Conservation (phyloP, 495 filamentous ascomycete species). For the Durotheca rogersii region DNA sequence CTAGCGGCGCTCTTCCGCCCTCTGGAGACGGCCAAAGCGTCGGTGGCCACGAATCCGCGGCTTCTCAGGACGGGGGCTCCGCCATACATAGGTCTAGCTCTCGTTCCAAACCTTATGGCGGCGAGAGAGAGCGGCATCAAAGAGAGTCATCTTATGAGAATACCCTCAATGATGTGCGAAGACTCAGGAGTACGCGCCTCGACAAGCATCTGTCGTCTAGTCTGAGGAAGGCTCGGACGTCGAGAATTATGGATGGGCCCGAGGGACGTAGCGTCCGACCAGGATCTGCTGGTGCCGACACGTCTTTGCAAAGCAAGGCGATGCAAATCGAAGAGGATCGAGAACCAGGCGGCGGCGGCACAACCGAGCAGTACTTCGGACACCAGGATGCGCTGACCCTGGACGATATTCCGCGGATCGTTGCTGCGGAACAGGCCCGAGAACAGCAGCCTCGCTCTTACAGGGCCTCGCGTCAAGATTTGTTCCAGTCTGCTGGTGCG, state of each 20-base stretch:
- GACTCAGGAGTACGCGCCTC: conserved; percentile 87
- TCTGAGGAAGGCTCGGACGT: conserved; percentile 84
- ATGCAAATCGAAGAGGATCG: conserved; percentile 86
- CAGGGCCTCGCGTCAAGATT: conserved; percentile 71
- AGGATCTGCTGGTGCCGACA: conserved; percentile 73
- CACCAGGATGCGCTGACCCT: conserved; percentile 87
- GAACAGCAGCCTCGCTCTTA: conserved; percentile 75
- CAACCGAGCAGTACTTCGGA: conserved; percentile 78
- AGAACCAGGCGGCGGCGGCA: conserved; percentile 69
- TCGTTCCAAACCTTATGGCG: conserved; percentile 73
- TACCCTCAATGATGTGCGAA: conserved; percentile 90
- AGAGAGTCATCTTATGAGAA: conserved; percentile 86
- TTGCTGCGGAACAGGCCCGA: conserved; percentile 90
- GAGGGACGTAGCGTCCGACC: conserved; percentile 75
- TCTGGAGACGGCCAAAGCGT: conserved; percentile 76
- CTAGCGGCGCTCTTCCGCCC: conserved; percentile 73
- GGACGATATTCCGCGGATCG: conserved; percentile 96
- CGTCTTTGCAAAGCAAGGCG: conserved; percentile 56
- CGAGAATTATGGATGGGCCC: conserved; percentile 88
- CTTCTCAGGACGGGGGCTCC: conserved; percentile 48
- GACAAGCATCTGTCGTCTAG: conserved; percentile 91
- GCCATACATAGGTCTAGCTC: conserved; percentile 58
- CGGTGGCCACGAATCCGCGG: conserved; percentile 64
- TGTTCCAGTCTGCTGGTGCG: conserved; percentile 63
- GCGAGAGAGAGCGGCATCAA: conserved; percentile 54